Conservation (phyloP, 257 asterid species). For the Solanum chmielewskii region DNA sequence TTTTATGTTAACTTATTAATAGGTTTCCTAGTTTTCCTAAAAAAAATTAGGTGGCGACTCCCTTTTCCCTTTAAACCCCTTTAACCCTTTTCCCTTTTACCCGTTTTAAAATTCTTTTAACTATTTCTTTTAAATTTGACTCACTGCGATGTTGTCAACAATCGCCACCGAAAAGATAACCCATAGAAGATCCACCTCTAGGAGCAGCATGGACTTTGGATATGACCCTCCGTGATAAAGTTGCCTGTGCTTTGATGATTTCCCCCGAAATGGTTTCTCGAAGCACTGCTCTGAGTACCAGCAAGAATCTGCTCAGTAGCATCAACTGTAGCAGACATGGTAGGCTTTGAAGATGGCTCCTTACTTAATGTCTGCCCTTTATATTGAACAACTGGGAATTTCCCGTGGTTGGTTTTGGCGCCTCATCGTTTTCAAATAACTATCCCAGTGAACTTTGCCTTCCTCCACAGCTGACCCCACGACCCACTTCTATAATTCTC, state of each 20-base stretch:
- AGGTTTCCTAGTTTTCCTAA: no score
- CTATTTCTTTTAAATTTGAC: no score
- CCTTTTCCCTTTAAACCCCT: no score
- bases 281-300: conserved; percentile 45
- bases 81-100: no score
- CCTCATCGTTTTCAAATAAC: conserved; percentile 48
- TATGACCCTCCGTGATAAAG: conserved; percentile 52
- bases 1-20: no score
- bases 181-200: conserved; percentile 40
- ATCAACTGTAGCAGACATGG: conserved; percentile 27
- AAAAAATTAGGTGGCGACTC: no score
- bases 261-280: conserved; percentile 32
- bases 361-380: conserved; percentile 19
- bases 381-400: conserved; percentile 21
- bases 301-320: conserved; percentile 48
- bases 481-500: conserved; percentile 29
- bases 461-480: conserved; percentile 60
- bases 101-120: no score
- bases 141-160: no score
- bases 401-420: conserved; percentile 32
- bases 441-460: conserved; percentile 60
- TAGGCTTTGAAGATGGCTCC: conserved; percentile 38
- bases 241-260: conserved; percentile 47
- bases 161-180: conserved; percentile 41
- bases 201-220: conserved; percentile 30